These are phyloP conservation scores for Pseudozyma thailandica DNA, from an alignment of 1,284 basidiomycete genomes.

Conservation along the genomic window DNA sequence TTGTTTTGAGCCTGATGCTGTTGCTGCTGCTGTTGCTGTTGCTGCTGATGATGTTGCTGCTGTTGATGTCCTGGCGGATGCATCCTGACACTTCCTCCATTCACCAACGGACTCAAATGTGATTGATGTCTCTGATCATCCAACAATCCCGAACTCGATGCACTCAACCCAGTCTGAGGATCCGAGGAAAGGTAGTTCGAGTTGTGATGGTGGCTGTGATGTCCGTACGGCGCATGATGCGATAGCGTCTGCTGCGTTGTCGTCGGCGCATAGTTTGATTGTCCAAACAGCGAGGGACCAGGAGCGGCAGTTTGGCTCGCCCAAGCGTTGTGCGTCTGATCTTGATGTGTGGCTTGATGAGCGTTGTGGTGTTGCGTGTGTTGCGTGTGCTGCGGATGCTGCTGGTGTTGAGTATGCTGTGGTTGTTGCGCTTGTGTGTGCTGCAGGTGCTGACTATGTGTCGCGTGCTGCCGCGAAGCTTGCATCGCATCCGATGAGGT, in stretches of 20 bases:
- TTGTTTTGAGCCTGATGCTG: conserved; percentile 18
- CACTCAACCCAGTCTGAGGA: conserved; percentile 28
- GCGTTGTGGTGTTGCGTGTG: conserved; percentile 36
- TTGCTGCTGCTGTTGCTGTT: conserved; percentile 20
- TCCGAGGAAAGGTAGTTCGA: conserved; percentile 37
- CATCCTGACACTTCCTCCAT: conserved; percentile 40
- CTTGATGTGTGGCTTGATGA: conserved; percentile 24
- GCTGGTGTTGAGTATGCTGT: conserved; percentile 22
- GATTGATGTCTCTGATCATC: conserved; percentile 41
- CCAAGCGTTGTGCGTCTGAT: conserved; percentile 39
- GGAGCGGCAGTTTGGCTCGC: conserved; percentile 29
- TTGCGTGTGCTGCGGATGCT: conserved; percentile 18
- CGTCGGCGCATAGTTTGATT: conserved; percentile 22
- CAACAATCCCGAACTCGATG: conserved; percentile 28
- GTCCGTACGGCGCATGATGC: conserved; percentile 36
- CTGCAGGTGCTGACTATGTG: conserved; percentile 34
- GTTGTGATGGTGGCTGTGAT: conserved; percentile 43
- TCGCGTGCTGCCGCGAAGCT: conserved; percentile 34
- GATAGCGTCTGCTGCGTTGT: conserved; percentile 18
- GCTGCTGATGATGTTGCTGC: conserved; percentile 23
- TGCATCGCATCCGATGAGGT: conserved; percentile 29
- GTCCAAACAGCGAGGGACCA: conserved; percentile 34
- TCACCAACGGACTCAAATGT: conserved; percentile 42
- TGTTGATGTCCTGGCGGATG: conserved; percentile 22
- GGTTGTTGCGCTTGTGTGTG: conserved; percentile 11